Conservation (phyloP, 352 stramenopile species). For the Vaucheria bursata region DNA sequence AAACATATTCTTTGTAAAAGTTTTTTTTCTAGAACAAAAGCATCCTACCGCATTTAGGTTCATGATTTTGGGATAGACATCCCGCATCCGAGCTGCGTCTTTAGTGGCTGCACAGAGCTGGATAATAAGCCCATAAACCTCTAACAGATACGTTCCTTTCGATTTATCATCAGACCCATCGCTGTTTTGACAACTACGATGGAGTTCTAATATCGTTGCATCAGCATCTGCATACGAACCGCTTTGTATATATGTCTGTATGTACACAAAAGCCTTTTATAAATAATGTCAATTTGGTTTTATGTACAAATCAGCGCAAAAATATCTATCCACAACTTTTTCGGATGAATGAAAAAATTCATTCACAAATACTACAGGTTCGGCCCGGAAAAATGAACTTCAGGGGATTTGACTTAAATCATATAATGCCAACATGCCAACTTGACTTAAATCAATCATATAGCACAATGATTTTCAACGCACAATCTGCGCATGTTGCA, state of each 20-base stretch:
- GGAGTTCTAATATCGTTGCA: conserved; percentile 55
- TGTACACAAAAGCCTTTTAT: background rate
- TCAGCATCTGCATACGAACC: conserved; percentile 23
- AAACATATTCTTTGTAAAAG: too few species aligned
- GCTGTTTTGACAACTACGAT: conserved; percentile 63
- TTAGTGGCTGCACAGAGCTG: conserved; percentile 70
- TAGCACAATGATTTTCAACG: too few species aligned
- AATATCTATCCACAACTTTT: too few species aligned
- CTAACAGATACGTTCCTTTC: conserved; percentile 72
- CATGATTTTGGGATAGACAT: conserved; percentile 77
- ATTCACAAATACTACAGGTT: too few species aligned
- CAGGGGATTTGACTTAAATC: too few species aligned
- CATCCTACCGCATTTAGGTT: conserved; percentile 59
- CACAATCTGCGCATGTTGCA: too few species aligned
- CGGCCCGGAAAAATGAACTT: too few species aligned
- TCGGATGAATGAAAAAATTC: too few species aligned
- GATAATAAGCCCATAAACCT: conserved; percentile 80
- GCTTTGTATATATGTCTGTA: conserved; percentile 44
- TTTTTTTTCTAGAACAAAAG: too few species aligned
- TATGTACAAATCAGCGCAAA: too few species aligned
- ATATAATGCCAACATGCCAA: too few species aligned
- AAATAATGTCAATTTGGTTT: background rate
- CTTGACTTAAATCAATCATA: too few species aligned
- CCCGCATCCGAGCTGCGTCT: conserved; percentile 53
- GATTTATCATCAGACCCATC: conserved; percentile 64